Percentiles rank a stretch among this genome's conserved stretches.
These are phyloP conservation scores for Metarhizium rileyi DNA, from an alignment of 2,329 filamentous ascomycete species.

Conservation along the genomic window DNA sequence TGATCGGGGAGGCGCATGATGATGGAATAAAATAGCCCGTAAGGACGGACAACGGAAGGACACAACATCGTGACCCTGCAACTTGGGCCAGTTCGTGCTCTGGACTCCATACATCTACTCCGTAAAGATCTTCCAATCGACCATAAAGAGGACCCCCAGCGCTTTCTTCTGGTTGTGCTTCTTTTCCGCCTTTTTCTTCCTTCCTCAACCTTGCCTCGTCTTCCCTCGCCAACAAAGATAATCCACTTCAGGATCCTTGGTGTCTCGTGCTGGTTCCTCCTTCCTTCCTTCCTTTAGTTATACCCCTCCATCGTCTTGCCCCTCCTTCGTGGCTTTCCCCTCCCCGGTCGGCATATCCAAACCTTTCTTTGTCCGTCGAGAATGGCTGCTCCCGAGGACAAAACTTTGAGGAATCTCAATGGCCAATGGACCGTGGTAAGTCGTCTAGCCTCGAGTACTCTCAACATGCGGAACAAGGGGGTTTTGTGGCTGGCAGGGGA, in stretches of 20 bases:
- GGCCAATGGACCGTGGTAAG: conserved; percentile 63
- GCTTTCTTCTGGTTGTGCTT: not conserved
- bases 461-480: not conserved
- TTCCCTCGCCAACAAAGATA: not conserved
- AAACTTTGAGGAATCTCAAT: conserved; percentile 57
- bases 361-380: conserved; percentile 1
- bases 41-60: too few species aligned
- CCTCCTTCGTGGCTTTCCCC: not conserved
- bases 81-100: not conserved
- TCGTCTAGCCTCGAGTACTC: conserved; percentile 1
- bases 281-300: not conserved
- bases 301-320: not conserved
- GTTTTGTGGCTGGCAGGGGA: not conserved
- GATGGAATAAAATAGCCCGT: too few species aligned
- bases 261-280: not conserved
- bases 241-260: not conserved
- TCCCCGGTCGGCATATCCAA: too few species aligned
- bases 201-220: conserved; percentile 1
- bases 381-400: conserved; percentile 63
- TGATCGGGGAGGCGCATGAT: too few species aligned
- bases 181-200: not conserved
- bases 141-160: not conserved
- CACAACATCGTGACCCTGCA: too few species aligned
- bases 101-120: not conserved
- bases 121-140: not conserved